Percentiles rank a stretch among this genome's conserved stretches.
Evolutionary conservation across 1,284 basidiomycete species (phyloP).

Genomic region (Cutaneotrichosporon sp.): DNA sequence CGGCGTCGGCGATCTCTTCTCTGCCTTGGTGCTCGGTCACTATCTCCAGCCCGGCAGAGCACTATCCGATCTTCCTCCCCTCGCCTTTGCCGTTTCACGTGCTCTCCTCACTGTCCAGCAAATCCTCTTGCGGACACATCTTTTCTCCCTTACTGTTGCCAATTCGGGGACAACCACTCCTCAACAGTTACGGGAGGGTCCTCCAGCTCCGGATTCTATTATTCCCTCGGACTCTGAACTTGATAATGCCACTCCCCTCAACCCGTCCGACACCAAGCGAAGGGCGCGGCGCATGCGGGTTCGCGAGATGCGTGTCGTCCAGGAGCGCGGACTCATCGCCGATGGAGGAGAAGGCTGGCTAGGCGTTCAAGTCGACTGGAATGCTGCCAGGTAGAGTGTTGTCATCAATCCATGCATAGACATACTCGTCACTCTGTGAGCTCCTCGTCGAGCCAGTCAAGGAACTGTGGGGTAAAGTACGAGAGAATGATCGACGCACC

Average conservation of each 20-base stretch:
- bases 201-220: constrained; percentile 24
- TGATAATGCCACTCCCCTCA: constrained; percentile 55
- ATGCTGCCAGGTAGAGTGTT: not conserved
- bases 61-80: constrained; percentile 38
- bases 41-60: constrained; percentile 55
- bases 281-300: constrained; percentile 70
- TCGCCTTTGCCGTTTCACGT: constrained; percentile 63
- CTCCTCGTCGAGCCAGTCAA: constrained; percentile 75
- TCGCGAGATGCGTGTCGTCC: constrained; percentile 76
- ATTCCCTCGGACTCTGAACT: constrained; percentile 66
- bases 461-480: constrained; percentile 94
- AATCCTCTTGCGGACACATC: constrained; percentile 72
- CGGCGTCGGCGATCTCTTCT: constrained; percentile 96
- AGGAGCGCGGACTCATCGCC: constrained; percentile 59
- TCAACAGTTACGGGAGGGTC: constrained; percentile 31
- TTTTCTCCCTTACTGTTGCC: constrained; percentile 47
- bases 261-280: constrained; percentile 61
- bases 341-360: constrained; percentile 43
- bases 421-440: not conserved
- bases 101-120: constrained; percentile 82
- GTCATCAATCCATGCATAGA: not conserved
- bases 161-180: constrained; percentile 33
- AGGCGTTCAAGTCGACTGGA: constrained; percentile 39
- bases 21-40: constrained; percentile 83
- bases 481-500: constrained; percentile 86